These are phyloP conservation scores for Anisodus acutangulus DNA, from an alignment of 257 asterid genomes.

Conservation along the genomic window DNA sequence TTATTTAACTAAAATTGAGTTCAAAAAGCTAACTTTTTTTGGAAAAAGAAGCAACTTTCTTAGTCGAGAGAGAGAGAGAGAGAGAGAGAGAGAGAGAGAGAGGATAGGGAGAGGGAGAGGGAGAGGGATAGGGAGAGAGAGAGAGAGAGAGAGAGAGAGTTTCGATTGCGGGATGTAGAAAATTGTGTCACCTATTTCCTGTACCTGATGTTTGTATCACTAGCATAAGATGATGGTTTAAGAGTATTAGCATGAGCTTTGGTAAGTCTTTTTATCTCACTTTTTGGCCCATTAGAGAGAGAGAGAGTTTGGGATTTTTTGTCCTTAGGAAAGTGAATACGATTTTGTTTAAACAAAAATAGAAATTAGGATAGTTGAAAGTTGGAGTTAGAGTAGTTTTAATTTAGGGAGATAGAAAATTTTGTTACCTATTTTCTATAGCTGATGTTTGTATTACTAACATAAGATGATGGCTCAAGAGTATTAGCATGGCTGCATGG, in stretches of 20 bases:
- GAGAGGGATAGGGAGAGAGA: too few relatives aligned
- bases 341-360: not conserved
- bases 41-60: not conserved
- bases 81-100: not conserved
- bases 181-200: not conserved
- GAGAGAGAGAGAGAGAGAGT: too few relatives aligned
- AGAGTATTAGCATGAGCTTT: not conserved
- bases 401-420: not conserved
- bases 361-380: not conserved
- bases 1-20: not conserved
- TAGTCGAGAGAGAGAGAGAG: not conserved
- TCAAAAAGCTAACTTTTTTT: not conserved
- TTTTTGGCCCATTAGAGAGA: too few relatives aligned
- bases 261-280: not conserved
- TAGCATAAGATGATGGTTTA: not conserved
- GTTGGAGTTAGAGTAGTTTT: slow-evolving; percentile 13
- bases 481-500: not conserved
- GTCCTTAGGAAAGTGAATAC: not conserved
- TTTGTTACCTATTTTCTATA: slow-evolving; percentile 8
- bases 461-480: slow-evolving; percentile 3
- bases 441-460: not conserved
- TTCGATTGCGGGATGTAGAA: not conserved
- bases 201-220: not conserved
- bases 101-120: too few relatives aligned
- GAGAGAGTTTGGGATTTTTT: too few relatives aligned